Conservation (phyloP, 2,329 filamentous ascomycete species). For the Colletotrichum sp. region DNA sequence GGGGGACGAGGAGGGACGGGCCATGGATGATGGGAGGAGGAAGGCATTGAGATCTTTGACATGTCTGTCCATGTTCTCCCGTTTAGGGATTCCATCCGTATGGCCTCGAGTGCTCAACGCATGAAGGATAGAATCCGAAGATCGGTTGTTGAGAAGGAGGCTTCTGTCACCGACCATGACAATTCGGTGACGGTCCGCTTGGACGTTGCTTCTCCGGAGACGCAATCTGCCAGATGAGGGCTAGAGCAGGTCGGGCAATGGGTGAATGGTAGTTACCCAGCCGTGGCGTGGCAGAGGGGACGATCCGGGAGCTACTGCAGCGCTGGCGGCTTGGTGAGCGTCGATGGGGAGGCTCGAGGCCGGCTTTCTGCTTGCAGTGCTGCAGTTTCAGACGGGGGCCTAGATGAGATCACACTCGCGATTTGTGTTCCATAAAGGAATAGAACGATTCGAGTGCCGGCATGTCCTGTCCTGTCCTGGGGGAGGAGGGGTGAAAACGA, state of each 20-base stretch:
- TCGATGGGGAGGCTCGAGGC: neutral
- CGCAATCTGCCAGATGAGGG: neutral
- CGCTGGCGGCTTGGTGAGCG: neutral
- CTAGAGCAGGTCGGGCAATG: neutral
- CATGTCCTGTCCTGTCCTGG: slow-evolving; percentile 1
- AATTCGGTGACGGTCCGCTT: neutral
- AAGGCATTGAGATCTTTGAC: neutral
- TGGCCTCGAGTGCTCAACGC: neutral
- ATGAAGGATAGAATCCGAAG: neutral
- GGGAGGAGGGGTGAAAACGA: neutral
- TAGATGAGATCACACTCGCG: neutral
- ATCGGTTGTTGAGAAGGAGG: neutral
- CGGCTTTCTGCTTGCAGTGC: neutral
- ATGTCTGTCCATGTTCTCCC: neutral
- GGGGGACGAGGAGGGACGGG: neutral
- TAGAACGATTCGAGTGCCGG: neutral
- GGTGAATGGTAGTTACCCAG: neutral
- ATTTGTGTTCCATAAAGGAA: neutral
- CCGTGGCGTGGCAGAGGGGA: neutral
- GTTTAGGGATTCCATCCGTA: neutral
- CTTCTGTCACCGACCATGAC: neutral
- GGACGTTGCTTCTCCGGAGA: neutral
- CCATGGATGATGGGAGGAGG: neutral
- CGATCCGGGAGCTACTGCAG: slow-evolving; percentile 13
- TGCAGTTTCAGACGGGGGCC: slow-evolving; percentile 6